These are phyloP conservation scores for Heteromeles arbutifolia DNA, from an alignment of 306 rosid genomes.

Conservation along the genomic window DNA sequence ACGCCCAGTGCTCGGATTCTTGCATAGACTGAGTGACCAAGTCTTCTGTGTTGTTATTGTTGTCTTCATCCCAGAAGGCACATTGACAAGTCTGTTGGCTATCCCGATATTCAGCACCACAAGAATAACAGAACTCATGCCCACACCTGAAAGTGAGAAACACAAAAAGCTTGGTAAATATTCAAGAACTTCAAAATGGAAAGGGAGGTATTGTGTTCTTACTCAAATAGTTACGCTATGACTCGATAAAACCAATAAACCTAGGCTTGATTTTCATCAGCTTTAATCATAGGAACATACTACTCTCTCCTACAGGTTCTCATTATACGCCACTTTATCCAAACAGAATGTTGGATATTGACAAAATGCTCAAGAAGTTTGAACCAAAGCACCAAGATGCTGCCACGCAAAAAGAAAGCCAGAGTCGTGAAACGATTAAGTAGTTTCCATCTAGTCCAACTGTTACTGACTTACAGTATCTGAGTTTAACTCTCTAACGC, in stretches of 20 bases:
- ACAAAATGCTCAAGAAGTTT: not conserved
- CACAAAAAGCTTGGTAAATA: not conserved
- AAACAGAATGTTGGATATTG: not conserved
- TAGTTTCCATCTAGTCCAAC: not conserved
- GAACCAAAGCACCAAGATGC: not conserved
- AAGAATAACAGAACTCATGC: conserved; percentile 84
- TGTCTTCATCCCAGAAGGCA: conserved; percentile 75
- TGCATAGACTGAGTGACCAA: conserved; percentile 60
- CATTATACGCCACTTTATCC: not conserved
- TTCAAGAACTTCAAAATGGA: not conserved
- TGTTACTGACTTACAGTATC: no score
- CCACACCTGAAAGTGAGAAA: conserved; percentile 58
- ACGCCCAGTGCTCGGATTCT: conserved; percentile 97
- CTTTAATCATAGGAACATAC: not conserved
- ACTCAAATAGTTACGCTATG: not conserved
- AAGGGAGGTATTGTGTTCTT: not conserved
- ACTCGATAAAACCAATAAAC: not conserved
- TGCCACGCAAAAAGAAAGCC: not conserved
- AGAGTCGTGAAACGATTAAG: not conserved
- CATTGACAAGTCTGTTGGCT: conserved; percentile 80
- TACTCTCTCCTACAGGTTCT: not conserved
- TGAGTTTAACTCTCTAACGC: no score
- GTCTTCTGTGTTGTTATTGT: conserved; percentile 34
- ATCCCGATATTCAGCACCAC: conserved; percentile 64
- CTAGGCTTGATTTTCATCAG: not conserved